phyloP scores from a whole-genome alignment of 1,139 yeast genomes.

The Debaryomyces udenii region DNA sequence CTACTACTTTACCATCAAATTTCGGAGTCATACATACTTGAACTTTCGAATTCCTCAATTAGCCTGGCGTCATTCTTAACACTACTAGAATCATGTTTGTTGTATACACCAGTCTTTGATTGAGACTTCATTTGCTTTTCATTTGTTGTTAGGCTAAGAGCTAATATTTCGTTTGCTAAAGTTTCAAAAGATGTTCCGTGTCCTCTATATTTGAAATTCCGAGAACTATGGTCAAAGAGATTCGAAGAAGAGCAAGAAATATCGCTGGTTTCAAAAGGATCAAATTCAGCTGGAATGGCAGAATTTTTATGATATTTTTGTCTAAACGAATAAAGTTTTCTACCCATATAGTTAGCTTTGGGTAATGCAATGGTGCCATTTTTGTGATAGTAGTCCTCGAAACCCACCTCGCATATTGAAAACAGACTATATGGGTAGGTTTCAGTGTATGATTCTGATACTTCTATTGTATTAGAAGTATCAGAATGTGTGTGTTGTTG shows the following conservation, averaged over 20 bases:
- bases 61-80: no score
- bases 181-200: background rate
- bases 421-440: background rate
- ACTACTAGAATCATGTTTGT: no score
- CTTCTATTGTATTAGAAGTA: no score
- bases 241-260: background rate
- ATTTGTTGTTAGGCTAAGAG: background rate
- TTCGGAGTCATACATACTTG: constrained; percentile 2
- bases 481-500: no score
- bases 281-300: background rate
- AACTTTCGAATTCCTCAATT: constrained; percentile 2
- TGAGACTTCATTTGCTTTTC: background rate
- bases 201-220: background rate
- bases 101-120: no score
- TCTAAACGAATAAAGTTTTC: constrained; percentile 2
- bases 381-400: background rate
- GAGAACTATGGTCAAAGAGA: background rate
- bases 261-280: background rate
- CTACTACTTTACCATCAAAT: no score
- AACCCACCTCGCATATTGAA: background rate
- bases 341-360: constrained; percentile 7
- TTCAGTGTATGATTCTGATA: no score
- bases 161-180: background rate
- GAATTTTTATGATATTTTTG: constrained; percentile 1
- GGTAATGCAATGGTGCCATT: constrained; percentile 7